phyloP scores from a whole-genome alignment of 2,329 filamentous ascomycete species.

The Ophidiomyces ophidiicola region DNA sequence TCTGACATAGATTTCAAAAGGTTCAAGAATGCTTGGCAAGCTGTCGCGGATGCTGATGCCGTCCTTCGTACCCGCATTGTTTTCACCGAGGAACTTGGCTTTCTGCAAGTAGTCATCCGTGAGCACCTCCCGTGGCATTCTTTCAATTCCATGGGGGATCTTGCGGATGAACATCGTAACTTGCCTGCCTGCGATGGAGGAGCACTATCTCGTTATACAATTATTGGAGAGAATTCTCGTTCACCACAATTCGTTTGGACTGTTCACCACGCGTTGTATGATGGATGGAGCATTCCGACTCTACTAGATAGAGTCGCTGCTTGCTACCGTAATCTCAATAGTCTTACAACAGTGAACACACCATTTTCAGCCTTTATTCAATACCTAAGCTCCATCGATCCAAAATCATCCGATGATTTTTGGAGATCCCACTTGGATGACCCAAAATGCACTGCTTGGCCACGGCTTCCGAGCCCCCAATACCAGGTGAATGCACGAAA shows the following conservation, averaged over 20 bases:
- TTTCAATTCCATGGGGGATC: slow-evolving; percentile 9
- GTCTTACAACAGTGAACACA: neutral
- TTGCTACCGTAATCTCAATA: slow-evolving; percentile 12
- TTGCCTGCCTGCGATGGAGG: slow-evolving; percentile 20
- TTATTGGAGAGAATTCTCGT: slow-evolving; percentile 12
- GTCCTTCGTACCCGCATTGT: slow-evolving; percentile 34
- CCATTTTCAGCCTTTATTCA: slow-evolving; percentile 19
- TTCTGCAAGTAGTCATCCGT: slow-evolving; percentile 23
- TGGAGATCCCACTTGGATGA: slow-evolving; percentile 16
- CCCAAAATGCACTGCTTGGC: slow-evolving; percentile 12
- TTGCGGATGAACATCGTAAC: slow-evolving; percentile 9
- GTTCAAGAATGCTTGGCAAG: slow-evolving; percentile 31
- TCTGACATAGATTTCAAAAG: slow-evolving; percentile 22
- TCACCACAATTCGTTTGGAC: slow-evolving; percentile 28
- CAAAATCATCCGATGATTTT: slow-evolving; percentile 12
- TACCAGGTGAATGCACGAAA: slow-evolving; percentile 12
- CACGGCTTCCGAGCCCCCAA: slow-evolving; percentile 10
- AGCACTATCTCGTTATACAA: slow-evolving; percentile 22
- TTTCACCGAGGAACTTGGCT: slow-evolving; percentile 18
- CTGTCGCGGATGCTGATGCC: slow-evolving; percentile 23
- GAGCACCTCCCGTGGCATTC: slow-evolving; percentile 18
- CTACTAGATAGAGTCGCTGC: slow-evolving; percentile 15
- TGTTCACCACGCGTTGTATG: slow-evolving; percentile 35
- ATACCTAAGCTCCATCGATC: slow-evolving; percentile 15
- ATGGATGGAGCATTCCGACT: slow-evolving; percentile 24